Evolutionary conservation across 768 basidiomycete species (phyloP).

Genomic region (Termitomyces bulborhizus): DNA sequence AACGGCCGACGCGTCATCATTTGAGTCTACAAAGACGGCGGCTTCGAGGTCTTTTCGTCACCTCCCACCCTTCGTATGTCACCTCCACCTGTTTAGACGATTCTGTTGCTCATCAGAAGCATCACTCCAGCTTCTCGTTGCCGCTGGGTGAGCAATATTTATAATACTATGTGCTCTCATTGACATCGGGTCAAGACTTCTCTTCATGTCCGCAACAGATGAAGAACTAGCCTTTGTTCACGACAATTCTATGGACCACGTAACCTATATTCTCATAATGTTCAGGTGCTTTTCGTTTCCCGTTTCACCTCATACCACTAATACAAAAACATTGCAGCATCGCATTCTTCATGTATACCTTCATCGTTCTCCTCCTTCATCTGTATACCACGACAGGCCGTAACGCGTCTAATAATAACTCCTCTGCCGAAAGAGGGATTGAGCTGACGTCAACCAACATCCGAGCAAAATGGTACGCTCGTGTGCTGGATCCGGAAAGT

Average conservation of each 20-base stretch:
- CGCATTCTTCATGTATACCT: slow-evolving; percentile 73
- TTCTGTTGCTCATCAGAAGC: slow-evolving; percentile 2
- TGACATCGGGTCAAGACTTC: slow-evolving; percentile 34
- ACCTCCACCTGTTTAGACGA: background rate
- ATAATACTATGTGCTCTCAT: background rate
- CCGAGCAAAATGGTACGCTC: slow-evolving; percentile 58
- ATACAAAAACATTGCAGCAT: slow-evolving; percentile 31
- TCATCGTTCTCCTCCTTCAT: slow-evolving; percentile 64
- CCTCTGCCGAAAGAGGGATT: slow-evolving; percentile 5
- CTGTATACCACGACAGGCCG: slow-evolving; percentile 60
- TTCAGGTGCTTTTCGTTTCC: slow-evolving; percentile 45
- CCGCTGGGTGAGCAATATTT: slow-evolving; percentile 51
- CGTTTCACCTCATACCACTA: background rate
- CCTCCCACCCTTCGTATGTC: slow-evolving; percentile 81
- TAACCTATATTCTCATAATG: slow-evolving; percentile 83
- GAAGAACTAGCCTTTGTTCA: slow-evolving; percentile 76
- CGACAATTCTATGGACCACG: slow-evolving; percentile 79
- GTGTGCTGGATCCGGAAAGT: slow-evolving; percentile 40
- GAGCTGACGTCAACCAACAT: slow-evolving; percentile 12
- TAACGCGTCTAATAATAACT: slow-evolving; percentile 31
- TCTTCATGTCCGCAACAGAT: slow-evolving; percentile 93
- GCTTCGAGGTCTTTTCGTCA: slow-evolving; percentile 70
- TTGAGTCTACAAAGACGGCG: slow-evolving; percentile 24
- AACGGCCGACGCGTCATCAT: slow-evolving; percentile 6
- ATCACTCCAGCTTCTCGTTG: slow-evolving; percentile 52